Evolutionary conservation across 805 yeast genomes (phyloP), one percentile per base, ranked within the genome.

Genomic region (Ogataea nonfermentans): DNA sequence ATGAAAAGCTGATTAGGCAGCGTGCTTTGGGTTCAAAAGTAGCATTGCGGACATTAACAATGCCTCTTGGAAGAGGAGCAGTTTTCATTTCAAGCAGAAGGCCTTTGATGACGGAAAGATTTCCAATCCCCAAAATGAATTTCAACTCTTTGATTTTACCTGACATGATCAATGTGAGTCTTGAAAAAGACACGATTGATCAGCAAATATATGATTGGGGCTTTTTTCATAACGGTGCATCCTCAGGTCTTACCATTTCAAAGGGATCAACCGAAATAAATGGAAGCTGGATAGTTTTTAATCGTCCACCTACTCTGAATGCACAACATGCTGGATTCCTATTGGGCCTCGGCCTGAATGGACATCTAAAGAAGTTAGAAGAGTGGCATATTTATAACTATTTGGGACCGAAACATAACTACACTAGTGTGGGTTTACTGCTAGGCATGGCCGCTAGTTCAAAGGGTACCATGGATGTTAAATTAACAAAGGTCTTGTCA

Each of bases 321-420:
- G 75, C 95, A 0, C 90, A 86, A 46, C 96, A 90, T 66, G 97
- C 96, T 15, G 99, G 99, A 0, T 89, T 93, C 51, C 62, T 93
- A n/a, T 63, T 88, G 13, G 99, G 97, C 0, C 67, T 93, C 17
- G 99, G 99, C 0, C 65, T 93, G 22, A 87, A 87, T 62, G 98
- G 98, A 0, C 96, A 90, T 57, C 64, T 93, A 52, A 79, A 75
- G 41, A 71, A 73, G 29, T 64, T 93, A 17, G 98, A 91, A 54
- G 96, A 93, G 59, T 93, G 98, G 97, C 96, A 90, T 57, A 84
- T 91, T 22, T 93, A 88, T 59, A 90, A 91, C 55, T 89, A 88
- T 50, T 65, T 93, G 37, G 95, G 96, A 0, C 95, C 96, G 0
- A 90, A 93, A 49, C 88, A 86, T 53, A 76, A 83, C 3, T 74